A percentile compares a stretch with the other conserved stretches of the same genome.
Evolutionary conservation across 1,139 yeast genomes (phyloP).

Genomic region (Kurtzmaniella quercitrusa): DNA sequence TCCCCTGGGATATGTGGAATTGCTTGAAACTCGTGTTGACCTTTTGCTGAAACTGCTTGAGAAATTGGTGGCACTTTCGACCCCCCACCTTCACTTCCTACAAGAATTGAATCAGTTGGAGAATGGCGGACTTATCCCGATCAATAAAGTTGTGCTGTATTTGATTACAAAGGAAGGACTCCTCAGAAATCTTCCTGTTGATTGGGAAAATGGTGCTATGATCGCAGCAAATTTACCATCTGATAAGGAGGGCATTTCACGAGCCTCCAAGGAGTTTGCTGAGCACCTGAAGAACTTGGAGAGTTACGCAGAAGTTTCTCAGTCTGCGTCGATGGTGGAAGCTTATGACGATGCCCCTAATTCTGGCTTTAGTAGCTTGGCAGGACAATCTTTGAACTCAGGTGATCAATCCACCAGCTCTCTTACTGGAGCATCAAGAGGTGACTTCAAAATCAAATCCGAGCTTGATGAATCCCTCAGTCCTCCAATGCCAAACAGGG

Average conservation of each 20-base stretch:
- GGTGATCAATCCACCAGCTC: neutral
- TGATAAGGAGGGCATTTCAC: slow-evolving; percentile 17
- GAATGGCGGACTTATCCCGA: slow-evolving; percentile 27
- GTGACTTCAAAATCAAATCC: neutral
- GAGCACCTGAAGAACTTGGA: slow-evolving; percentile 20
- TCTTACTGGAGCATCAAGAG: neutral
- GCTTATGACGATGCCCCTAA: neutral
- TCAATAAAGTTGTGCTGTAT: slow-evolving; percentile 45
- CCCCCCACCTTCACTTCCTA: slow-evolving; percentile 32
- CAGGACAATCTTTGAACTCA: neutral
- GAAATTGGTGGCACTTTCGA: slow-evolving; percentile 31
- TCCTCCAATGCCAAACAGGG: neutral
- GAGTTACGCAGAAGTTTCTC: slow-evolving; percentile 1
- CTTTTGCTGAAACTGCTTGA: slow-evolving; percentile 55
- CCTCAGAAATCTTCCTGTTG: slow-evolving; percentile 35
- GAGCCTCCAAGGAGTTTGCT: slow-evolving; percentile 29
- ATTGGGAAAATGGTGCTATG: slow-evolving; percentile 43
- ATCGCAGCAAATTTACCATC: slow-evolving; percentile 32
- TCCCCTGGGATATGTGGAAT: slow-evolving; percentile 65
- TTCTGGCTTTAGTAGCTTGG: neutral
- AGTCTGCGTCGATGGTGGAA: neutral
- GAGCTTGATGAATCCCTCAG: neutral
- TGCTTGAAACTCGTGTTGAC: slow-evolving; percentile 63
- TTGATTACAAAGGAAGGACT: slow-evolving; percentile 36
- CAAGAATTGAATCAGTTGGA: slow-evolving; percentile 14